Base-by-base conservation (phyloP, 805 yeast genomes). In the Candida ortonii region DNA sequence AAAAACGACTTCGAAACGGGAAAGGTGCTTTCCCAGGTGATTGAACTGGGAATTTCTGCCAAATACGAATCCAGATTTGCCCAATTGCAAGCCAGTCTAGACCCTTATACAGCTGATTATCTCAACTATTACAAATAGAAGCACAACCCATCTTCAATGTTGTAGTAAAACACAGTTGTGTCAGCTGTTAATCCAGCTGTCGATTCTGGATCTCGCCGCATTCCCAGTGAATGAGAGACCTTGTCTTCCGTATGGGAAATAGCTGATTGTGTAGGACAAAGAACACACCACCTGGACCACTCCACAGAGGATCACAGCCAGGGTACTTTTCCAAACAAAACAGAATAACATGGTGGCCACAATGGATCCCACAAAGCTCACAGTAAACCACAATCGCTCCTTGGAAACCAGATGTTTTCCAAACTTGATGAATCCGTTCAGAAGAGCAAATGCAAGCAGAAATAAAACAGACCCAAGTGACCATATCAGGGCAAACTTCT, bases 171-270 rank as follows among this genome's bases (percentile, higher is more conserved):
- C 3, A 20, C 13, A 22, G 11, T 16, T 28, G 16, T 7, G 15
- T 41, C 30, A 36, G 25, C 41, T 40, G 22, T 50, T 54, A 28
- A 55, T 46, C 61, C 61, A 55, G 22, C 50, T 47, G 23, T 50
- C 56, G n/a, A 54, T 49, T 30, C 53, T 56, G 9, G 43, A 41
- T 28, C 53, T 47, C 8, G 54, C 87, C 7, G 79, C 67, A 18
- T 76, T 61, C 14, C 78, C 68, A 1, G 81, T 71, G 57, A 78
- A 66, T 43, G 72, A 63, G 30, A 80, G 52, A 8, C 89, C 80
- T 39, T 80, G 78, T 5, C 85, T 80, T 7, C 97, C 96, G 64
- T 86, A 79, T 11, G 97, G 97, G 71, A 89, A 89, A 60, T 89
- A 89, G 46, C 94, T 83, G 22, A 88, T 70, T 0, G 87, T 78